Percentiles rank a stretch among this genome's conserved stretches.
phyloP scores from a whole-genome alignment of 495 filamentous ascomycete species.

The Penicillium maclennaniae region DNA sequence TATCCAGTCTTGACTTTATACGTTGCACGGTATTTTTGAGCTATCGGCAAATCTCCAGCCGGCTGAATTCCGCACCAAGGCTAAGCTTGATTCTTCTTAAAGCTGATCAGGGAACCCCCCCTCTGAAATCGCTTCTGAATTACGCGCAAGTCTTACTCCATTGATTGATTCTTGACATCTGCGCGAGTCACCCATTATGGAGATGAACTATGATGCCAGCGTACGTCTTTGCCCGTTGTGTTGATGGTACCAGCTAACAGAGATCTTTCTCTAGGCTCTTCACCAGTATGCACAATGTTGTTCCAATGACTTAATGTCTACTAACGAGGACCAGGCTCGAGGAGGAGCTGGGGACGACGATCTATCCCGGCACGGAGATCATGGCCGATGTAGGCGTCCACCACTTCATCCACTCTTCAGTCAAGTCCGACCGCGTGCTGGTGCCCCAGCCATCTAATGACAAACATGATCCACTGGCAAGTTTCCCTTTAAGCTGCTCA shows the following conservation, averaged over 20 bases:
- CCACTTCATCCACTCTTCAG: slow-evolving; percentile 55
- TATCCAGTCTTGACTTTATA: too few relatives aligned
- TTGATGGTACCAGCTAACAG: background rate
- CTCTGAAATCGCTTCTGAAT: background rate
- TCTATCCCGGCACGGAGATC: slow-evolving; percentile 61
- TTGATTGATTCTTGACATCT: background rate
- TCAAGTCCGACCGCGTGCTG: slow-evolving; percentile 40
- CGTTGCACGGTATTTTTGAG: background rate
- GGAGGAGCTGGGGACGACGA: slow-evolving; percentile 50
- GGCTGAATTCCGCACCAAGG: slow-evolving; percentile 9
- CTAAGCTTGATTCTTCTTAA: background rate
- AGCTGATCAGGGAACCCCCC: background rate
- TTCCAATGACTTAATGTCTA: background rate
- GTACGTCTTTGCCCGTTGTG: slow-evolving; percentile 13
- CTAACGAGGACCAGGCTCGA: slow-evolving; percentile 29
- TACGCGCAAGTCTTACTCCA: background rate
- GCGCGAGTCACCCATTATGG: slow-evolving; percentile 25
- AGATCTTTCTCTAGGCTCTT: slow-evolving; percentile 18
- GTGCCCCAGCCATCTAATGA: slow-evolving; percentile 51
- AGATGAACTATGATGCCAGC: slow-evolving; percentile 40
- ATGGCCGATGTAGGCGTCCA: slow-evolving; percentile 57
- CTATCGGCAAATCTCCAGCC: slow-evolving; percentile 9
- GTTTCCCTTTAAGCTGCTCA: background rate
- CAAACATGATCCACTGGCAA: slow-evolving; percentile 43
- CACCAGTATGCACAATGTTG: slow-evolving; percentile 19